Evolutionary conservation across 2,329 filamentous ascomycete genomes (phyloP).

Genomic region (Trichoderma sp.): DNA sequence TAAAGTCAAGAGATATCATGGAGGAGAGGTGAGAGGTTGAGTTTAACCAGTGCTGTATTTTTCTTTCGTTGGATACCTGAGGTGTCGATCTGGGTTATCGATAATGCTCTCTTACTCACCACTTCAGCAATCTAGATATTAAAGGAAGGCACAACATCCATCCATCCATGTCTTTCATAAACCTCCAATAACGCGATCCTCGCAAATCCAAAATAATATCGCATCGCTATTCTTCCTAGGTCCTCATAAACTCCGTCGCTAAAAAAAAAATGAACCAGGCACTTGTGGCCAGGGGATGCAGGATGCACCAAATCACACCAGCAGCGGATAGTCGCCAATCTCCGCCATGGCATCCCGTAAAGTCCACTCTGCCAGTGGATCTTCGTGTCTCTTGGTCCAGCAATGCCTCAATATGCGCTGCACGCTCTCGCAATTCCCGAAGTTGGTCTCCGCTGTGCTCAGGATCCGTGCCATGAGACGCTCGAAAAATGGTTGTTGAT

Average conservation of each 20-base stretch:
- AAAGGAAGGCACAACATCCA: not conserved
- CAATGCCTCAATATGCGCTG: slow-evolving; percentile 13
- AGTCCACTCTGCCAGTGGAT: not conserved
- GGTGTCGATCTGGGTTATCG: not conserved
- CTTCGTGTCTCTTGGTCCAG: slow-evolving; percentile 13
- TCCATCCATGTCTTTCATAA: not conserved
- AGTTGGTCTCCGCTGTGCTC: not conserved
- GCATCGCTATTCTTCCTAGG: not conserved
- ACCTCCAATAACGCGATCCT: not conserved
- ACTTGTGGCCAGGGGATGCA: not conserved
- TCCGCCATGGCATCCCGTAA: slow-evolving; percentile 6
- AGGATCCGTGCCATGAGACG: slow-evolving; percentile 7
- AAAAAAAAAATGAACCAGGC: not conserved
- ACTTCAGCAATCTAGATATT: not conserved
- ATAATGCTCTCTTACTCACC: too few relatives aligned
- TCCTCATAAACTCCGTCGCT: not conserved
- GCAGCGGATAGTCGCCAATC: not conserved
- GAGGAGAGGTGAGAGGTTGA: not conserved
- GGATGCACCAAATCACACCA: not conserved
- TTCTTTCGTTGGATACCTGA: not conserved
- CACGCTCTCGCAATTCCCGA: slow-evolving; percentile 11
- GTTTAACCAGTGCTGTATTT: not conserved
- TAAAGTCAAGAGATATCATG: not conserved
- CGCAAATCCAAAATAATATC: not conserved
- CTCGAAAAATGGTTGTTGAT: slow-evolving; percentile 10